Base-by-base conservation (phyloP, 139 green algal species). In the Tetradesmus obliquus region DNA sequence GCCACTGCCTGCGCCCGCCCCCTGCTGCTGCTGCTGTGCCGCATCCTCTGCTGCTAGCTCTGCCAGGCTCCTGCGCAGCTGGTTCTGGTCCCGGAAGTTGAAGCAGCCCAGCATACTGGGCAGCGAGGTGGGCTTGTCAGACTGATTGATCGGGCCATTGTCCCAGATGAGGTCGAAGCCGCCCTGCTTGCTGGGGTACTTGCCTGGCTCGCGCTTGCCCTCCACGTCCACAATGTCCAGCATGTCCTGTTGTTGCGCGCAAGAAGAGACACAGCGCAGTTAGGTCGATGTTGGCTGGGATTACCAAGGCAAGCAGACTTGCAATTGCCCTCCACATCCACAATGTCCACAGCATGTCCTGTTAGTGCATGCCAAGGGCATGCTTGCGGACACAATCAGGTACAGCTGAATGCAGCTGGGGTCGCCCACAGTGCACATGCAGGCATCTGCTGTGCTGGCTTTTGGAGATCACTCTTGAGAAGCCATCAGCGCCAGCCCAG, bases 141-240 rank as follows among this genome's bases (percentile, higher is more conserved):
- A 79, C 57, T 81, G 82, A 6, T 4, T 83, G 94, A 95, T 90
- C 0, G 95, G 91, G 0, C 92, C 94, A 17, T 94, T 91, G 92
- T 98, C 94, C 92, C 93, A 97, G 32, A 98, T 96, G n/a, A 98
- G 94, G 86, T 98, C 96, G 93, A 97, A 98, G 62, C 96, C 96
- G 55, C 96, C 95, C 87, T 93, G 91, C 32, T 91, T 90, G 57
- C 19, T 93, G 82, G 83, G 88, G 55, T 82, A 82, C 85, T 95
- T 93, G 80, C 88, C 91, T 1, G 90, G 57, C 60, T 95, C 93
- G 3, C 94, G 83, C 91, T 94, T 94, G 82, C 89, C 91, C 82
- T 97, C 94, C 85, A 96, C 32, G 92, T 96, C 95, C 17, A 95
- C 88, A 24, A 96, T 92, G 85, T 96, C 94, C 69, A 96, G 87